Base-by-base conservation (phyloP, 2,329 filamentous ascomycete genomes). In the Xylaria polymorpha region DNA sequence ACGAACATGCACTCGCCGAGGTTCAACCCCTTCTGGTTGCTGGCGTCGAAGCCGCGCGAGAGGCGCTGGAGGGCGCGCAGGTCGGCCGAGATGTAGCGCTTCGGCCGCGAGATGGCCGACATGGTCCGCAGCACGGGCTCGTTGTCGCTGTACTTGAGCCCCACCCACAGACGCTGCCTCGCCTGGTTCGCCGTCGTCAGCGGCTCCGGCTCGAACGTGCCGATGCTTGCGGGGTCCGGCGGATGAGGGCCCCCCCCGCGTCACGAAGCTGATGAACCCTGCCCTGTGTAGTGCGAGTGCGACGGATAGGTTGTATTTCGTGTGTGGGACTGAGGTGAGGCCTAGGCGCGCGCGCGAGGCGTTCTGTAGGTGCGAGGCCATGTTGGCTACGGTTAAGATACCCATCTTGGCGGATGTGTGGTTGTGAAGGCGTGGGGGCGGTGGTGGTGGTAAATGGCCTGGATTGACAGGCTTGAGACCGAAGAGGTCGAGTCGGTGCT, bases 341-440 rank as follows among this genome's bases (percentile, higher is more conserved):
- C 91, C 92, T 0, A 98, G 89, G 1, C 91, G 90, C n/a, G 92
- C 93, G 77, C 90, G 90, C 66, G 92, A 92, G 74, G 92, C 93
- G 85, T 98, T 98, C 81, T 96, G 93, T 66, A 98, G 86, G 84
- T 97, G 94, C 74, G 94, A 94, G 86, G 93, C 97, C 82, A 94
- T 89, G 84, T 95, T 85, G 76, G 89, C 87, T 72, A 97, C 87
- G 81, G 91, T 89, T 78, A 88, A 85, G 82, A 97, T 87, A 76
- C 89, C 91, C 91, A 93, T 92, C 57, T 76, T 83, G 55, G n/a
- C n/a, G 60, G 57, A 4, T 1, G 29, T 7, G 20, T 15, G 8
- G 32, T 35, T 4, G 32, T 35, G 4, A n/a, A n/a, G n/a, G n/a
- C n/a, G n/a, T n/a, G n/a, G n/a, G 32, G 32, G 8, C 32, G 32